Base-by-base conservation (phyloP, 2,329 filamentous ascomycete genomes). In the Capronia americana region DNA sequence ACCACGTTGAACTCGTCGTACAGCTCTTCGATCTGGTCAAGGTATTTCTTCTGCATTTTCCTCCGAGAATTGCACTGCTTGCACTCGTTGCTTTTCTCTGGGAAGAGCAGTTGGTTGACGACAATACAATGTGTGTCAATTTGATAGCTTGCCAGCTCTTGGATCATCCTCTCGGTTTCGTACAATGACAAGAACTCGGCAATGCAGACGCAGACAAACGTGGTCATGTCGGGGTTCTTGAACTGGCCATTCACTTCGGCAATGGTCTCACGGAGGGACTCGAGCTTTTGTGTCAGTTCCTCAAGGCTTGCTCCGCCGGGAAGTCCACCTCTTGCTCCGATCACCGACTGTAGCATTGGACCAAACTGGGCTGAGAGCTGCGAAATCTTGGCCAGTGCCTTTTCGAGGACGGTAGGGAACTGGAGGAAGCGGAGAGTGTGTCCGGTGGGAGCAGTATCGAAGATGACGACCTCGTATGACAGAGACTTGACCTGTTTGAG, bases 1-100 rank as follows among this genome's bases (percentile, higher is more conserved):
- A 99, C 94, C 46, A 99, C 93, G 77, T 99, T 97, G 83, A 99
- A 99, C 79, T 99, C 95, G 76, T 97, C 93, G 78, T 99, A 99
- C 66, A 99, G 82, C 83, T 99, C 95, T 81, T 96, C 93, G 75
- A 98, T 98, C 84, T 99, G 94, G 77, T 98, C 93, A 51, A 99
- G 85, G 77, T 99, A 99, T 83, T 99, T 99, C 85, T 93, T 95
- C 85, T 99, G 95, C 95, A 99, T 99, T 84, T 96, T 96, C 75
- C 93, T 85, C 71, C 95, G 85, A 54, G 95, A 91, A 77, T 93
- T 96, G 81, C 95, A 99, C 83, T 99, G 95, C 69, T 97, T 93
- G 80, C 95, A 99, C 41, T 88, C 86, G 76, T 90, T 96, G 61
- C 89, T 90, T 71, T 89, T 86, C 79, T 91, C 92, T 20, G 95